Conservation (phyloP, 2,329 filamentous ascomycete genomes). For the Diplodia sapinea region DNA sequence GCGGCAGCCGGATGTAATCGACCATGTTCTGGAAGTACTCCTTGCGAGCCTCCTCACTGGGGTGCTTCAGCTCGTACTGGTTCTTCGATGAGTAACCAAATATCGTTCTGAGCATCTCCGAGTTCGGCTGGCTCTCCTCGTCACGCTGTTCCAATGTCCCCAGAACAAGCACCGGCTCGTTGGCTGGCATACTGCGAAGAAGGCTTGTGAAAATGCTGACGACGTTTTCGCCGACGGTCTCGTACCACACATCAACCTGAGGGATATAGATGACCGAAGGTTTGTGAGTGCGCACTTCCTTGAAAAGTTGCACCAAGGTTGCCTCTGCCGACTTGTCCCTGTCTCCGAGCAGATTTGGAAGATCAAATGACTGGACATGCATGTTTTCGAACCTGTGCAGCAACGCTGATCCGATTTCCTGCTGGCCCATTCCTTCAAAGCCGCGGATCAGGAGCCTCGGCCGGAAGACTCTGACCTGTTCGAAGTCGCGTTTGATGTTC, state of each 20-base stretch:
- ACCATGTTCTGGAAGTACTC: slow-evolving; percentile 81
- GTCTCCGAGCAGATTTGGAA: slow-evolving; percentile 85
- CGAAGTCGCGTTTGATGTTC: slow-evolving; percentile 73
- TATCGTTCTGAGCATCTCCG: slow-evolving; percentile 72
- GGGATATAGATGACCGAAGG: slow-evolving; percentile 96
- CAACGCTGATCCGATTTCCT: slow-evolving; percentile 83
- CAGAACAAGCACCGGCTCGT: slow-evolving; percentile 85
- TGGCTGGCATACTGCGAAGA: slow-evolving; percentile 81
- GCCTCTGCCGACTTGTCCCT: slow-evolving; percentile 81
- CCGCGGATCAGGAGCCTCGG: slow-evolving; percentile 85
- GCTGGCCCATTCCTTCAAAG: slow-evolving; percentile 88
- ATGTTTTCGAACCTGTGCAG: slow-evolving; percentile 91
- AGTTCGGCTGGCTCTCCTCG: slow-evolving; percentile 62
- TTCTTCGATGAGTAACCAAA: slow-evolving; percentile 88
- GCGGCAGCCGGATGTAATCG: slow-evolving; percentile 77
- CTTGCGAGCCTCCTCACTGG: slow-evolving; percentile 69
- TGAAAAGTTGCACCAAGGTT: slow-evolving; percentile 86
- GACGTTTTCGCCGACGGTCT: slow-evolving; percentile 66
- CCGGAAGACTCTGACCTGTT: slow-evolving; percentile 84
- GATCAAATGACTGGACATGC: slow-evolving; percentile 92
- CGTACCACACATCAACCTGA: slow-evolving; percentile 86
- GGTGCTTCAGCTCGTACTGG: slow-evolving; percentile 71
- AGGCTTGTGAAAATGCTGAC: slow-evolving; percentile 84
- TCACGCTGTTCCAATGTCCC: slow-evolving; percentile 77
- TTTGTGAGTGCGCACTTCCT: slow-evolving; percentile 91